Evolutionary conservation across 495 filamentous ascomycete genomes (phyloP), one percentile per base, ranked within the genome.

Genomic region (Aspergillus nanangensis): DNA sequence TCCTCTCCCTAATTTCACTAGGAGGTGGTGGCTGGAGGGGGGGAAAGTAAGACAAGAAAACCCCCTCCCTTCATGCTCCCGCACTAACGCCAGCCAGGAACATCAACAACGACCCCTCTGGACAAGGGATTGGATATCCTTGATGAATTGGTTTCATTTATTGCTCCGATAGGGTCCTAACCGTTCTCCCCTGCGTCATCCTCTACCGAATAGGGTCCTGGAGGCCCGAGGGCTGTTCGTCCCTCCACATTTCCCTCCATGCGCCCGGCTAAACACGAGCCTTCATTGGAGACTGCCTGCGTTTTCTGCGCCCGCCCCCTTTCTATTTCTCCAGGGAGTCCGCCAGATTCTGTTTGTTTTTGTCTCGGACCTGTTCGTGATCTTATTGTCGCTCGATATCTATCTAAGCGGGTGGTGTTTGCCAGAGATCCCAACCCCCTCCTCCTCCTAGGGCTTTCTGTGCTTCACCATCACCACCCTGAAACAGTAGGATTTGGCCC

Each of bases 401-500:
- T 14, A 25, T 7, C n/a, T n/a, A n/a, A n/a, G n/a, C n/a, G n/a
- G n/a, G n/a, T 27, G 7, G 44, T 19, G 24, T 20, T 18, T 27
- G 24, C n/a, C 20, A 22, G 14, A 18, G 20, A 31, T 11, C 17
- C 35, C n/a, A 15, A 29, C 20, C 4, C 23, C 39, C 39, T 17
- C 24, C 19, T 15, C 25, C 25, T 11, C 17, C 20, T 29, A 10
- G 33, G n/a, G 33, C 43, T 17, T 21, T 36, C 27, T 44, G 34
- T 53, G 45, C 51, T 41, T 53, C 51, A 53, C 51, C 45, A 48
- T 45, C 35, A 37, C 5, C 17, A 34, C 36, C 27, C 51, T 53
- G 51, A 53, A 53, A 53, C 51, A 38, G 23, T 1, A 37, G 36
- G 9, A 29, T 36, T 45, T 18, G 35, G 22, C 22, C 41, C 33